A percentile compares a stretch with the other conserved stretches of the same genome.
Evolutionary conservation across 169 alveolate genomes (phyloP).

Genomic region (Babesia bigemina): DNA sequence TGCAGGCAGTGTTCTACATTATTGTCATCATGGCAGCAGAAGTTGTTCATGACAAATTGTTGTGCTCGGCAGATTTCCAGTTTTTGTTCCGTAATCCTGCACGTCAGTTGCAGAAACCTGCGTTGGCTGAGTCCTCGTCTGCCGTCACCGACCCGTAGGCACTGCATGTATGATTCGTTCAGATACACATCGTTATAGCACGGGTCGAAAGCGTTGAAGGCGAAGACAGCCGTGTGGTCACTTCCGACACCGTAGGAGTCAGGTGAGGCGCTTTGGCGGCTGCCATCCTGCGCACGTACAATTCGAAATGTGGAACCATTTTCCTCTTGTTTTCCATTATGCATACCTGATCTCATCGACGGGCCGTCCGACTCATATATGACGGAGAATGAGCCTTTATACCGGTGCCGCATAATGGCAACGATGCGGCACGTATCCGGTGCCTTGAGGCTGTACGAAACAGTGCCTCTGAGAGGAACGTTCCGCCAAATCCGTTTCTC

Average conservation of each 20-base stretch:
- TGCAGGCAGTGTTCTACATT: constrained; percentile 8
- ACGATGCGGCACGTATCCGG: constrained; percentile 6
- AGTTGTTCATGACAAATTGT: neutral
- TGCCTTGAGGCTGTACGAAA: constrained; percentile 13
- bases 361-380: neutral
- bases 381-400: neutral
- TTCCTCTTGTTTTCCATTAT: neutral
- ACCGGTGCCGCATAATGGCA: constrained; percentile 7
- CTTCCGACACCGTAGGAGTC: neutral
- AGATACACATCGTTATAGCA: constrained; percentile 15
- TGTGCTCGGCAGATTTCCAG: constrained; percentile 5
- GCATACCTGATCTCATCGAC: neutral
- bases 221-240: neutral
- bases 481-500: neutral
- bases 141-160: constrained; percentile 11
- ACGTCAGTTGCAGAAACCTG: constrained; percentile 2
- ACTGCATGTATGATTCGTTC: constrained; percentile 5
- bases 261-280: neutral
- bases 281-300: neutral
- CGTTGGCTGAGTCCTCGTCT: constrained; percentile 4
- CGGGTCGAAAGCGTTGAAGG: constrained; percentile 5
- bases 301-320: neutral
- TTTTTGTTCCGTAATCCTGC: neutral
- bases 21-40: neutral
- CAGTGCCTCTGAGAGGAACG: constrained; percentile 6